Conservation (phyloP, 352 stramenopile genomes). For the Thraustochytrium sp. region DNA sequence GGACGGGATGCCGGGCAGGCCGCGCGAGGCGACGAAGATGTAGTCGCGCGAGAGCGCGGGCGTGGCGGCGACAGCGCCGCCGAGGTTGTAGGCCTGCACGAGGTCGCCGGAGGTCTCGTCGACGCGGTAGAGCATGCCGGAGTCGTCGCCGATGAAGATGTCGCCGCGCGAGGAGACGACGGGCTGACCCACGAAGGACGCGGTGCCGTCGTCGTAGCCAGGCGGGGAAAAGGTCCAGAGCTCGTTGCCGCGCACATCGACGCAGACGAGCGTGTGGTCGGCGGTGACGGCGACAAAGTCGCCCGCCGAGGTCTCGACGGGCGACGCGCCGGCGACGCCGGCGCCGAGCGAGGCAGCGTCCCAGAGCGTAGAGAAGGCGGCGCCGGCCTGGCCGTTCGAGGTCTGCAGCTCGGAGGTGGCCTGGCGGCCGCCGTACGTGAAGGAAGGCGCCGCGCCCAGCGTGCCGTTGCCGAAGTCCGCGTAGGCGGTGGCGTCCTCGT, state of each 20-base stretch:
- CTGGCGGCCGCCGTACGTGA: neutral
- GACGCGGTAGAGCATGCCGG: slow-evolving; percentile 11
- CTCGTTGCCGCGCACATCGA: neutral
- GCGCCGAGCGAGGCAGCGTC: neutral
- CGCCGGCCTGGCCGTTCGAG: neutral
- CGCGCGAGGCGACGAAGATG: neutral
- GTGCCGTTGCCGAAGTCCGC: neutral
- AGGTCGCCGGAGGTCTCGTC: neutral
- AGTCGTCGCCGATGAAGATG: neutral
- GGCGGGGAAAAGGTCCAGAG: neutral
- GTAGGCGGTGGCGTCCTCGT: neutral
- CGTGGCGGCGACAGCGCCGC: neutral
- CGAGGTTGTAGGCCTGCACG: neutral
- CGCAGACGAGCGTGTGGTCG: neutral
- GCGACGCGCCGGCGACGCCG: neutral
- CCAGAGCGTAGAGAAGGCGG: neutral
- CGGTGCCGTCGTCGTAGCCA: neutral
- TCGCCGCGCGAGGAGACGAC: neutral
- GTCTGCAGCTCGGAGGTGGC: neutral
- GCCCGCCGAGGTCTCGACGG: neutral
- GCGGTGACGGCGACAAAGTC: neutral
- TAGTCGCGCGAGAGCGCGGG: neutral
- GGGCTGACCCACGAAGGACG: neutral
- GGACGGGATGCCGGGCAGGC: neutral
- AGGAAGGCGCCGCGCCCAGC: neutral